Base-by-base conservation (phyloP, 1,284 basidiomycete genomes). In the Sporisorium graminicola region DNA sequence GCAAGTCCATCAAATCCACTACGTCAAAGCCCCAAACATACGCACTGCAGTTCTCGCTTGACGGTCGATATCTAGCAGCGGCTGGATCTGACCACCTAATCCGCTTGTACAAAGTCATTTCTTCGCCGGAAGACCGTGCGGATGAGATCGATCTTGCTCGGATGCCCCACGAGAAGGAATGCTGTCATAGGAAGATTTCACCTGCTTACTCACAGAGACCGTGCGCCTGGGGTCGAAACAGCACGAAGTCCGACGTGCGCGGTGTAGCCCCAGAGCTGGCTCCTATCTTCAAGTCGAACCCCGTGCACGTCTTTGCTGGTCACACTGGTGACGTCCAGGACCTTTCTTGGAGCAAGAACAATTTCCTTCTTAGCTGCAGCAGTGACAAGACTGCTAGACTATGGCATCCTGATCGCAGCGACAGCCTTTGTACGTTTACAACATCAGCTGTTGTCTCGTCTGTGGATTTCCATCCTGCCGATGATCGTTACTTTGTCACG, bases 311-410 rank as follows among this genome's bases (percentile, higher is more conserved):
- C 47, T 86, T 81, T 49, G 47, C 54, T 14, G 86, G 85, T 0
- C 86, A 87, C 54, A 77, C 70, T 5, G 81, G 82, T 40, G 86
- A 86, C 47, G 81, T 87, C 1, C 44, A 87, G 20, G 85, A 86
- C 58, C 60, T 87, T 12, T 81, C 80, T 20, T 87, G 86, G 86
- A 85, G 83, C 70, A 87, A 86, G 78, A 86, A 86, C 77, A 84
- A 85, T 67, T 87, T 87, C 62, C 75, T 87, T 10, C 76, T 86
- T 16, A 82, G 80, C 9, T 82, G 82, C n/a, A 80, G 80, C 49
- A 86, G 85, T 82, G 86, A 87, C 72, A 86, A 86, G 80, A 86
- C 86, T 0, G 86, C 85, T 0, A 67, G 84, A 40, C 72, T 87
- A 13, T 87, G 86, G 86, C 86, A 87, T 67, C 72, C 86, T 4